Conservation (phyloP, 2,329 filamentous ascomycete species). For the Metarhizium brunneum region DNA sequence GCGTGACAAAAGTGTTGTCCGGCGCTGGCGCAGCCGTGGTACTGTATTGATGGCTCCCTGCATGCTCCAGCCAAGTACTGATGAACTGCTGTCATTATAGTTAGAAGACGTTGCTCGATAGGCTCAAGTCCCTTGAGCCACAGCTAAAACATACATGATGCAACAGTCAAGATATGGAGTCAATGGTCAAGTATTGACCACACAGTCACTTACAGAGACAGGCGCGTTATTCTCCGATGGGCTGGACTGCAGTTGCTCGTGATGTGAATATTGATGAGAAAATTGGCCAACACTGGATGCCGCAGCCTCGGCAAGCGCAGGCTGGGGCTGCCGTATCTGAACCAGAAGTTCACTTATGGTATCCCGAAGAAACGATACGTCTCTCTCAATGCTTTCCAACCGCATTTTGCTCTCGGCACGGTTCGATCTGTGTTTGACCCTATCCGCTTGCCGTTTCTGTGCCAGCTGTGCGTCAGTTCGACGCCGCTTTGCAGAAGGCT, state of each 20-base stretch:
- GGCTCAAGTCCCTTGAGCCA: background rate
- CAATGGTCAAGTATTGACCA: background rate
- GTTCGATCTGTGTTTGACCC: slow-evolving; percentile 17
- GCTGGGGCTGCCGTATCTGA: slow-evolving; percentile 8
- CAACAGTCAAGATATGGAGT: background rate
- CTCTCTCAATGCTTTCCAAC: slow-evolving; percentile 17
- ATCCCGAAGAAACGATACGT: slow-evolving; percentile 14
- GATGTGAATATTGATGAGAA: background rate
- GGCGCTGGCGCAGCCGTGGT: background rate
- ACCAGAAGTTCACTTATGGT: slow-evolving; percentile 12
- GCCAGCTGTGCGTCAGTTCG: slow-evolving; percentile 17
- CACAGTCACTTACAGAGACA: background rate
- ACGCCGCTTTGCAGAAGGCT: slow-evolving; percentile 2
- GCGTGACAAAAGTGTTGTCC: background rate
- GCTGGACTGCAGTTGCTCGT: background rate
- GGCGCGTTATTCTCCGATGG: background rate
- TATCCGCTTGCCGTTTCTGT: slow-evolving; percentile 16
- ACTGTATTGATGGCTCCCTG: background rate
- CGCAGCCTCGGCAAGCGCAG: slow-evolving; percentile 1
- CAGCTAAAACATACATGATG: background rate
- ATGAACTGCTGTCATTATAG: background rate
- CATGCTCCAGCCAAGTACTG: background rate
- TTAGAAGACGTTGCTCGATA: too few species aligned
- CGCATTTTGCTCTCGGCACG: slow-evolving; percentile 16
- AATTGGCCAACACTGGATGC: background rate